These are phyloP conservation scores for Colletotrichum limetticola DNA, from an alignment of 2,329 filamentous ascomycete genomes.

Conservation along the genomic window DNA sequence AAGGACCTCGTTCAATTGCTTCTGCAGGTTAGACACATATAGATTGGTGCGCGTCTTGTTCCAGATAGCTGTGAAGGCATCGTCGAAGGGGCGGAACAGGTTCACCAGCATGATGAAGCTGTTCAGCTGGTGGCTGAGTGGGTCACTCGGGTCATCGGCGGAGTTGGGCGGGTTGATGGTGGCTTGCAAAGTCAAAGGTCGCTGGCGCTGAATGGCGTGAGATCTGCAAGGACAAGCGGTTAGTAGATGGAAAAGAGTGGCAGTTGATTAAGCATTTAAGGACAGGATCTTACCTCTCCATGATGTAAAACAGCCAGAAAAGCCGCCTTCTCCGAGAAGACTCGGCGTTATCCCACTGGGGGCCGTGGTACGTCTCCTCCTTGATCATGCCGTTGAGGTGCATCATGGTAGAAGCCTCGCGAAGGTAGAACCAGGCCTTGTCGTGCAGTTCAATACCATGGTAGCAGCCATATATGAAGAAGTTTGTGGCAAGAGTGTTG, in stretches of 20 bases:
- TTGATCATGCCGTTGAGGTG: slow-evolving; percentile 70
- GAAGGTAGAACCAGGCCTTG: slow-evolving; percentile 82
- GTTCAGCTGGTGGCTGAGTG: slow-evolving; percentile 61
- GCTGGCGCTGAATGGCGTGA: slow-evolving; percentile 76
- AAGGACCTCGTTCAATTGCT: slow-evolving; percentile 68
- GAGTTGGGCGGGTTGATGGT: slow-evolving; percentile 74
- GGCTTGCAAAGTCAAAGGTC: slow-evolving; percentile 76
- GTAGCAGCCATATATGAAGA: slow-evolving; percentile 80
- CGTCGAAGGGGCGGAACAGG: slow-evolving; percentile 74
- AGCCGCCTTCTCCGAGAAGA: slow-evolving; percentile 72
- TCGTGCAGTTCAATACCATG: slow-evolving; percentile 79
- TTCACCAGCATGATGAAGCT: slow-evolving; percentile 70
- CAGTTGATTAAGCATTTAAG: neutral
- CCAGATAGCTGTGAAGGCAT: slow-evolving; percentile 72
- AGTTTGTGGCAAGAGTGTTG: slow-evolving; percentile 76
- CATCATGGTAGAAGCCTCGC: slow-evolving; percentile 79
- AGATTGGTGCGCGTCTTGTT: slow-evolving; percentile 71
- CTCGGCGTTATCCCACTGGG: slow-evolving; percentile 67
- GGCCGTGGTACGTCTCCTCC: slow-evolving; percentile 67
- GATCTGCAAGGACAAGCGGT: slow-evolving; percentile 54
- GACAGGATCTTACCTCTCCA: slow-evolving; percentile 69
- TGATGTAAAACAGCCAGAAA: slow-evolving; percentile 79
- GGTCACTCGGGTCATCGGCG: slow-evolving; percentile 69
- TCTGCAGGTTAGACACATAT: slow-evolving; percentile 69
- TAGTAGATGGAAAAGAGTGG: slow-evolving; percentile 22